Conservation (phyloP, 2,329 filamentous ascomycete genomes). For the Cercospora beticola region DNA sequence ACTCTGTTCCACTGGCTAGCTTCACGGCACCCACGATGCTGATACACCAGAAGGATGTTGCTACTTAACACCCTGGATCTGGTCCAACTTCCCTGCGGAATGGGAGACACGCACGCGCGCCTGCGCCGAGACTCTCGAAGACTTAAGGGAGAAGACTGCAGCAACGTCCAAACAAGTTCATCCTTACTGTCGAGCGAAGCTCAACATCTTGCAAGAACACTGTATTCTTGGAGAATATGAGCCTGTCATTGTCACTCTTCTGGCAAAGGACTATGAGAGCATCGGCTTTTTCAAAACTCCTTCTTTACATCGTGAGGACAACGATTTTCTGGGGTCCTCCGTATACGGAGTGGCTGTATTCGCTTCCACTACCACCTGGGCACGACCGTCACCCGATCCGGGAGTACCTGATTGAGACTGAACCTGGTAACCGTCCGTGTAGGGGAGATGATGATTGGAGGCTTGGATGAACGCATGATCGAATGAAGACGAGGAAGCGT, state of each 20-base stretch:
- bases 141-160: slow-evolving; percentile 23
- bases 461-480: background rate
- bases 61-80: background rate
- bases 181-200: background rate
- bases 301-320: background rate
- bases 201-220: background rate
- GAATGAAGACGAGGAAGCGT: background rate
- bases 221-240: background rate
- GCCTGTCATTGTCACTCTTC: background rate
- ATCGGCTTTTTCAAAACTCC: background rate
- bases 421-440: background rate
- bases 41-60: background rate
- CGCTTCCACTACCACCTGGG: background rate
- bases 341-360: background rate
- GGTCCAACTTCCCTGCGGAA: slow-evolving; percentile 5
- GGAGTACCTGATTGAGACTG: background rate
- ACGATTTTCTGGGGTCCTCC: background rate
- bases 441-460: background rate
- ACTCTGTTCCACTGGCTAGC: background rate
- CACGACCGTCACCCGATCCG: background rate
- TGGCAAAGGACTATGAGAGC: slow-evolving; percentile 6
- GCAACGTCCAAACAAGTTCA: background rate
- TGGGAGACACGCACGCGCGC: slow-evolving; percentile 6
- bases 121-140: background rate
- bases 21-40: background rate